Conservation (phyloP, 176 grass and related monocot genomes). For the Ensete ventricosum region DNA sequence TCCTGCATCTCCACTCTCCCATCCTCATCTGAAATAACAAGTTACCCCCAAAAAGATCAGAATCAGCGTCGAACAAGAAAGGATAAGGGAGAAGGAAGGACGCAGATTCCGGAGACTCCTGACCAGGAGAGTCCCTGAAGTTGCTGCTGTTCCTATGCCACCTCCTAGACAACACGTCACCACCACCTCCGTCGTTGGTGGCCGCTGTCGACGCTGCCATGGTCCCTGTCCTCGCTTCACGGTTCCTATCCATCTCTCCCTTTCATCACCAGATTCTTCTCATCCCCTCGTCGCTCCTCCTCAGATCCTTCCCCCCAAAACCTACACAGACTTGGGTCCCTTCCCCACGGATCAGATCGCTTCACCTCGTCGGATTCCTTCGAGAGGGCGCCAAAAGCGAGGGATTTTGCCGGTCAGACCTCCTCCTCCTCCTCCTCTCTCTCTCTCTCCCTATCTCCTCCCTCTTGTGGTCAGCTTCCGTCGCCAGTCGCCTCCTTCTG, state of each 20-base stretch:
- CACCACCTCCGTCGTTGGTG: slow-evolving; percentile 35
- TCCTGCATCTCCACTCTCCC: slow-evolving; percentile 31
- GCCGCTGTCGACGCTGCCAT: slow-evolving; percentile 6
- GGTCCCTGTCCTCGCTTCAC: slow-evolving; percentile 11
- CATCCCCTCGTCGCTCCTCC: not conserved
- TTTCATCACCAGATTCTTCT: not conserved
- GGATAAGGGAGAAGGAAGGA: not conserved
- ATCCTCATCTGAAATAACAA: slow-evolving; percentile 26
- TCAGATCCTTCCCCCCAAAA: not conserved
- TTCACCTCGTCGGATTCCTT: not conserved
- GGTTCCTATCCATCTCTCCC: slow-evolving; percentile 8
- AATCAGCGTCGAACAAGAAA: not conserved
- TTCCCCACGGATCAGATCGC: not conserved
- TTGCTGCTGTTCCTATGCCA: slow-evolving; percentile 46
- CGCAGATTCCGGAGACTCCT: not conserved
- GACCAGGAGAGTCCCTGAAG: slow-evolving; percentile 28
- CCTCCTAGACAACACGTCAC: slow-evolving; percentile 39
- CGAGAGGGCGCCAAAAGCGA: not conserved
- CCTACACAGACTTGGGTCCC: not conserved
- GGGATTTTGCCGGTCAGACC: slow-evolving; percentile 1
- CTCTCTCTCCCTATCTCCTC: slow-evolving; percentile 8
- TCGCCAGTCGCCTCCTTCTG: slow-evolving; percentile 30
- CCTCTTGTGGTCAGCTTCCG: slow-evolving; percentile 34
- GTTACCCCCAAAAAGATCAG: slow-evolving; percentile 7
- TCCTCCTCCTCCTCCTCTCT: not conserved